These are phyloP conservation scores for Fusarium sp. DNA, from an alignment of 2,329 filamentous ascomycete species.

Conservation along the genomic window DNA sequence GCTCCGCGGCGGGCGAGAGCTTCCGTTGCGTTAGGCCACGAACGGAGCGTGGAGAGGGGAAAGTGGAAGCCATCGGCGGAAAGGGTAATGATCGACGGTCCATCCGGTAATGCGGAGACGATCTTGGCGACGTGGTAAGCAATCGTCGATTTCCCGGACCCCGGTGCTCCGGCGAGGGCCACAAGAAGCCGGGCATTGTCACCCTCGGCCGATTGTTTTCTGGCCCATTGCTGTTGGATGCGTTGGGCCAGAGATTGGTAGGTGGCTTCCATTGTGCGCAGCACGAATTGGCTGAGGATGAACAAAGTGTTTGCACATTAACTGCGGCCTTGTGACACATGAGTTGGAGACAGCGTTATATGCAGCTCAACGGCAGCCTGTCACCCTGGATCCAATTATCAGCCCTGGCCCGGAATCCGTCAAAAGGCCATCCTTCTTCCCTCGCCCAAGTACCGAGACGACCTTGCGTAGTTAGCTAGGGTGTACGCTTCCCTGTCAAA, in stretches of 20 bases:
- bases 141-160: slow-evolving; percentile 43
- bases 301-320: neutral
- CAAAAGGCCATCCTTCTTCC: slow-evolving; percentile 3
- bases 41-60: slow-evolving; percentile 43
- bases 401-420: neutral
- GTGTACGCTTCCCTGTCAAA: neutral
- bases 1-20: slow-evolving; percentile 52
- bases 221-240: slow-evolving; percentile 40
- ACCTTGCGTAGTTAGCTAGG: slow-evolving; percentile 1
- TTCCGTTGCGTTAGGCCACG: slow-evolving; percentile 51
- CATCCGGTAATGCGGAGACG: slow-evolving; percentile 21
- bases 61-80: slow-evolving; percentile 52
- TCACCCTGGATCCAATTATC: slow-evolving; percentile 20
- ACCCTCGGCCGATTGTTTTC: slow-evolving; percentile 26
- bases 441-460: neutral
- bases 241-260: slow-evolving; percentile 45
- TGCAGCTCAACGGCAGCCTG: slow-evolving; percentile 19
- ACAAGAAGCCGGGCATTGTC: slow-evolving; percentile 37
- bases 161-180: slow-evolving; percentile 41
- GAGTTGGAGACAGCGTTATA: neutral
- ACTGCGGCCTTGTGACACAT: slow-evolving; percentile 1
- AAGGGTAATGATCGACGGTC: slow-evolving; percentile 44
- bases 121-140: slow-evolving; percentile 33
- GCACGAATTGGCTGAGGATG: neutral
- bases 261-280: slow-evolving; percentile 43